phyloP scores from a whole-genome alignment of 352 stramenopile species.

The Pythium folliculosum region DNA sequence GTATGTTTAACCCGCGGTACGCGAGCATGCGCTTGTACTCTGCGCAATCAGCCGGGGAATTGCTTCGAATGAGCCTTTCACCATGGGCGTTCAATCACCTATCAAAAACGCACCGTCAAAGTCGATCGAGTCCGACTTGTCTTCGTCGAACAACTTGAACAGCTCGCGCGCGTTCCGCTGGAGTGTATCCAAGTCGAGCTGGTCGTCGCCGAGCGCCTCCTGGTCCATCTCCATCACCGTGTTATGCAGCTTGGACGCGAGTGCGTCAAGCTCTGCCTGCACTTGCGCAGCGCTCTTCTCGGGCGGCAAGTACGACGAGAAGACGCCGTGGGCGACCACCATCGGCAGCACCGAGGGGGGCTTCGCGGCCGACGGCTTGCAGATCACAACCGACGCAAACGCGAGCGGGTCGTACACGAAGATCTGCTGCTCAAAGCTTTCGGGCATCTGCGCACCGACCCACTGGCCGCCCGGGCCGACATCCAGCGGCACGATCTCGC shows the following conservation, averaged over 20 bases:
- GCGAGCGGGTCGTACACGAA: conserved; percentile 53
- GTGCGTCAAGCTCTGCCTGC: conserved; percentile 45
- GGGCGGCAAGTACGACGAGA: conserved; percentile 57
- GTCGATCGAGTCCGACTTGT: conserved; percentile 77
- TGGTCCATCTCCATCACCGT: conserved; percentile 57
- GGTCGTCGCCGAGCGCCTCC: conserved; percentile 38
- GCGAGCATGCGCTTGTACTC: conserved; percentile 82
- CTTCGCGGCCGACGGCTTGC: conserved; percentile 59
- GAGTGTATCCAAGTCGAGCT: conserved; percentile 36
- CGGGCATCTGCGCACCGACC: conserved; percentile 47
- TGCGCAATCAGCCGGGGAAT: conserved; percentile 13
- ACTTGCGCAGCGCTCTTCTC: conserved; percentile 50
- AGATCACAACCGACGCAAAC: conserved; percentile 54
- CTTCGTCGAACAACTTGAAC: conserved; percentile 73
- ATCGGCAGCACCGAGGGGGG: conserved; percentile 48
- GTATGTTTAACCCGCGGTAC: conserved; percentile 62
- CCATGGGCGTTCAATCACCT: background rate
- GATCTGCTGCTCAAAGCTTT: conserved; percentile 59
- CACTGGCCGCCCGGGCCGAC: conserved; percentile 63
- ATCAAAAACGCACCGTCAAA: conserved; percentile 47
- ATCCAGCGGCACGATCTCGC: conserved; percentile 57
- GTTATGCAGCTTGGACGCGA: conserved; percentile 45
- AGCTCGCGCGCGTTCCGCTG: conserved; percentile 58
- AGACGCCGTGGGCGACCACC: conserved; percentile 58
- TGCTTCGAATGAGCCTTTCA: no score